Evolutionary conservation across 2,329 filamentous ascomycete species (phyloP), one percentile per base, ranked within the genome.

Genomic region (Botryotinia globosa): DNA sequence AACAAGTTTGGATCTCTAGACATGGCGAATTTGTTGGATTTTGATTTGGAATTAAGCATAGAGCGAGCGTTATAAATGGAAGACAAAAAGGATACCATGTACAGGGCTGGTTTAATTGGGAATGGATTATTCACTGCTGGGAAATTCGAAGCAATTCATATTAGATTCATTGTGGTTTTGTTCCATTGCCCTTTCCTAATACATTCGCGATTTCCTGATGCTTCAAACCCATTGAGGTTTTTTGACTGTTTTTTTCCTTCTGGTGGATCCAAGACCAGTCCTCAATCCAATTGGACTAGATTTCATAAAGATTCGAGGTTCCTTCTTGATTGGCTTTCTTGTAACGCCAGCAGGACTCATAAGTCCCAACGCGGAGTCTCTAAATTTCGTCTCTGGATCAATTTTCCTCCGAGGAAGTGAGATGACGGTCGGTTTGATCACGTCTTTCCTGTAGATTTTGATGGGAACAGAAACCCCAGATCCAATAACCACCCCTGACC

Each of bases 301-400:
- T 16, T 48, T 54, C 18, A 37, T 10, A 39, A 54, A 8, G 20
- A 54, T 45, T 25, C 25, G 48, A 14, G 61, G 18, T 32, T 71
- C 61, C 20, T 58, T 72, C 51, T 44, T 67, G 14, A n/a, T 37
- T 18, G 62, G 32, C 5, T 18, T 66, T 34, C 51, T 72, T n/a
- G 5, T n/a, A 44, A 44, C 25, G 10, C 61, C 37, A 3, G 29
- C 42, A 37, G 63, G 63, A 18, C 63, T 68, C 32, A 42, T 39
- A 10, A 72, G 34, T 25, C 59, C 70, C 32, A 72, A 48, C 4
- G 51, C 70, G 6, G 63, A 72, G 22, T 72, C 70, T 68, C 70
- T 61, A 42, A 72, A 72, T 32, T 34, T 68, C 12, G 32, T 37
- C 37, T 67, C 37, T 9, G 25, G 16, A 67, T 58, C 37, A n/a